Evolutionary conservation across 305 asterid species (phyloP), one percentile per base, ranked within the genome.

Genomic region (Rubia peregrina): DNA sequence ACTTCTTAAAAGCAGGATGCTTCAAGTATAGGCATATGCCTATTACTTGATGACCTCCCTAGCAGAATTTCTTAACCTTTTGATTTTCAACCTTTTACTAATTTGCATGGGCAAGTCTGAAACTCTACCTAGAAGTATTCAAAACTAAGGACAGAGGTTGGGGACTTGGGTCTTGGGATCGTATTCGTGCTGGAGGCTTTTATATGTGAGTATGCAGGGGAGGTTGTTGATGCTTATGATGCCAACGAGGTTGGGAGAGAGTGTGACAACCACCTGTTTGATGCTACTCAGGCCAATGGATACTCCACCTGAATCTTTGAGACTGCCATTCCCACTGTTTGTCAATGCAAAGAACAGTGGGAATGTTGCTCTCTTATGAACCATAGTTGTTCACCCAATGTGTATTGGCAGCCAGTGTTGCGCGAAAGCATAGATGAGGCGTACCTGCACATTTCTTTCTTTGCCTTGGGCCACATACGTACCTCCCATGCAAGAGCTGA

Each of bases 101-200:
- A 1, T 71, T 62, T 61, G 49, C 36, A 21, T 7, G n/a, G 80
- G 80, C 88, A 9, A 93, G 96, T 43, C 60, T 85, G 62, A 92
- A 84, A 78, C 84, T 79, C 51, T 88, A 83, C 60, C 71, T 90
- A 42, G 98, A 92, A 83, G 95, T 92, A 78, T 92, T 92, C 55
- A 92, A 84, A 84, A 92, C 97, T 68, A 84, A 78, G 79, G 84
- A 86, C 76, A 83, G 82, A 78, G 97, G 97, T 21, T 92, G 98
- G 98, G 98, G 98, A 49, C 96, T 92, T 73, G 87, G 98, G 77
- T 92, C 98, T 7, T 92, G 92, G 96, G 97, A 92, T 73, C 91
- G 93, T 33, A 90, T 92, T 57, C 97, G 96, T 7, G 83, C 85
- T 6, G 98, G 98, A 64, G 80, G 86, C n/a, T 43, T 92, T 92